These are phyloP conservation scores for Coemansia sp. DNA, from an alignment of 192 early-diverging fungal genomes.

Conservation along the genomic window DNA sequence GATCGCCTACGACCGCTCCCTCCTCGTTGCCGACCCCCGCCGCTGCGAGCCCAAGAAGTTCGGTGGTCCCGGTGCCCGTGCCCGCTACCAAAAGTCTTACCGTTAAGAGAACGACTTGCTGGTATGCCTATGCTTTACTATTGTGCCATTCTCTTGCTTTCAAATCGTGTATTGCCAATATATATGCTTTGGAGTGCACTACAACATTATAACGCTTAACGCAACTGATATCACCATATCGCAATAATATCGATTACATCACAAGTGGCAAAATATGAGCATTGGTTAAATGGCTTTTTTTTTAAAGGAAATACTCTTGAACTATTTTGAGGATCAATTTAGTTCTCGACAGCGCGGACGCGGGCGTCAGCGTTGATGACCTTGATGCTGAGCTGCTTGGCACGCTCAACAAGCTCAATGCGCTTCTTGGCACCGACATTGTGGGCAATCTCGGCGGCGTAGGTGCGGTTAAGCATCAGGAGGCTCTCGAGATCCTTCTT, in stretches of 20 bases:
- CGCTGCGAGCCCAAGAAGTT: slow-evolving; percentile 99
- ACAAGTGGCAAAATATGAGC: background rate
- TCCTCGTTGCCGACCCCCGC: slow-evolving; percentile 98
- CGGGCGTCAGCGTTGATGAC: slow-evolving; percentile 91
- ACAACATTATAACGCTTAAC: background rate
- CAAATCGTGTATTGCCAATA: slow-evolving; percentile 38
- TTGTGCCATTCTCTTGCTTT: slow-evolving; percentile 36
- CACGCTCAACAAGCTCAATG: slow-evolving; percentile 88
- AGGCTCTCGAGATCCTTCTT: slow-evolving; percentile 90
- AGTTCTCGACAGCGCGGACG: slow-evolving; percentile 75
- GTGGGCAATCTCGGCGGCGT: slow-evolving; percentile 99
- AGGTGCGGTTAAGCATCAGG: slow-evolving; percentile 99
- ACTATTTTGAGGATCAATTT: slow-evolving; percentile 32
- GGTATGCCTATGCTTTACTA: slow-evolving; percentile 11
- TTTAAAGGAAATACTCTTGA: background rate
- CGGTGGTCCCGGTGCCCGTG: slow-evolving; percentile 98
- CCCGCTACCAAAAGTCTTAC: slow-evolving; percentile 91
- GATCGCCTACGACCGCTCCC: slow-evolving; percentile 91
- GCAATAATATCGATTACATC: background rate
- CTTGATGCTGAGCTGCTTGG: slow-evolving; percentile 95
- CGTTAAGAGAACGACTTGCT: slow-evolving; percentile 61
- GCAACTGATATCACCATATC: background rate
- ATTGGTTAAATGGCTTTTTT: background rate
- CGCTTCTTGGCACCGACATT: slow-evolving; percentile 95
- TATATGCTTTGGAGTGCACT: slow-evolving; percentile 17